Conservation (phyloP, 495 filamentous ascomycete genomes). For the Trichocladium uniseriatum region DNA sequence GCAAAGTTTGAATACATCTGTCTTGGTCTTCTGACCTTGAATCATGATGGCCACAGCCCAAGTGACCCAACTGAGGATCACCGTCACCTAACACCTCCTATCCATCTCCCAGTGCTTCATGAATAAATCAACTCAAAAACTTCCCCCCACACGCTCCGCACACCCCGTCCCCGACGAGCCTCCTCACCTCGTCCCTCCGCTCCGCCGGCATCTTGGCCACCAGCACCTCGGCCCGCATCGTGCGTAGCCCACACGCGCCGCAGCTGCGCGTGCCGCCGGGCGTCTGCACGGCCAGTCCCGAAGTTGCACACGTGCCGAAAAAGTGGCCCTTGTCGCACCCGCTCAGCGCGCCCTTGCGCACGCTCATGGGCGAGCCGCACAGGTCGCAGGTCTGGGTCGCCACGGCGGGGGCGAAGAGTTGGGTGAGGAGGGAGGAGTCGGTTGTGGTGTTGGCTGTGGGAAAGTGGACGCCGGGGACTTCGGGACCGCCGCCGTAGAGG, state of each 20-base stretch:
- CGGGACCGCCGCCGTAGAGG: slow-evolving; percentile 39
- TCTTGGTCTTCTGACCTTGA: too few relatives aligned
- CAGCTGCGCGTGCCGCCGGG: slow-evolving; percentile 36
- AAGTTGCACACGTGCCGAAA: slow-evolving; percentile 34
- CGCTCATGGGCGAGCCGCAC: slow-evolving; percentile 23
- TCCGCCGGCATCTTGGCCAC: slow-evolving; percentile 17
- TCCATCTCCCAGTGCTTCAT: too few relatives aligned
- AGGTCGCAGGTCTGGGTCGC: slow-evolving; percentile 29
- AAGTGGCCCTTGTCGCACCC: slow-evolving; percentile 24
- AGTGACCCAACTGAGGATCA: too few relatives aligned
- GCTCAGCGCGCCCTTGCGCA: slow-evolving; percentile 14
- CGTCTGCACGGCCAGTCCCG: slow-evolving; percentile 34
- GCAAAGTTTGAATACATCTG: too few relatives aligned
- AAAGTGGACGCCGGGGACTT: slow-evolving; percentile 29
- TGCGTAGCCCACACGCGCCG: slow-evolving; percentile 35
- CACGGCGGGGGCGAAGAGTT: slow-evolving; percentile 23
- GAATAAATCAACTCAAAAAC: slow-evolving; percentile 28
- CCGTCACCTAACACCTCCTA: too few relatives aligned
- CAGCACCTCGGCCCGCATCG: slow-evolving; percentile 27
- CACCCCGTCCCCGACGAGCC: slow-evolving; percentile 24
- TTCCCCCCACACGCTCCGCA: slow-evolving; percentile 41
- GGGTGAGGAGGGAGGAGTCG: slow-evolving; percentile 20
- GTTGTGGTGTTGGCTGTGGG: background rate
- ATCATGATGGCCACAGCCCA: too few relatives aligned
- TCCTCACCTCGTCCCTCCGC: slow-evolving; percentile 15